phyloP scores from a whole-genome alignment of 139 green algal species.

The Volvox reticuliferus region DNA sequence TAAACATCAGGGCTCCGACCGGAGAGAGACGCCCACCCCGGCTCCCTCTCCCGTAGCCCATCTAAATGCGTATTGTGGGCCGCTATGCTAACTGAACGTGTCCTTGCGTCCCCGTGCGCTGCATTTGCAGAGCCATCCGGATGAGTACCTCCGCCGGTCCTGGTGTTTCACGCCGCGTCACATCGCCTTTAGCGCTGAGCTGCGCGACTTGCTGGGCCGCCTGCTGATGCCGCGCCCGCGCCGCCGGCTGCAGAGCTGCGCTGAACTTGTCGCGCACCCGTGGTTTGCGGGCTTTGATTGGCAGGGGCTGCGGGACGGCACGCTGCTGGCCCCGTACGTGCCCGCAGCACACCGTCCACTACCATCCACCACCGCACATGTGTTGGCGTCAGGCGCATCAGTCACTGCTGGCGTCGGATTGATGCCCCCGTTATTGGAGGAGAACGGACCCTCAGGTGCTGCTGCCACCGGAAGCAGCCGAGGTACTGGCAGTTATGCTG shows the following conservation, averaged over 20 bases:
- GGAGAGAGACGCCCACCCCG: no score
- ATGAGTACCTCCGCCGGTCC: conserved; percentile 13
- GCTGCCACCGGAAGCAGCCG: not conserved
- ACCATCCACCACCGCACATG: not conserved
- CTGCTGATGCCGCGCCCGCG: conserved; percentile 17
- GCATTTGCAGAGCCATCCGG: conserved; percentile 14
- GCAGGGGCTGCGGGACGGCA: conserved; percentile 36
- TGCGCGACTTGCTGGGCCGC: conserved; percentile 29
- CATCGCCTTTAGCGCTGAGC: not conserved
- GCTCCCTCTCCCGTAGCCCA: no score
- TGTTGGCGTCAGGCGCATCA: not conserved
- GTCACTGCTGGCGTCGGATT: not conserved
- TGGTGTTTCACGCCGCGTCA: not conserved
- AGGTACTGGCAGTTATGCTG: not conserved
- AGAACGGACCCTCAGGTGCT: not conserved
- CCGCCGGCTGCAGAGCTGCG: conserved; percentile 26
- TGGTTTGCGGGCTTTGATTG: conserved; percentile 48
- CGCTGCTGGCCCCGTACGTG: conserved; percentile 31
- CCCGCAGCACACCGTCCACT: not conserved
- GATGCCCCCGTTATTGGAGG: conserved; percentile 29
- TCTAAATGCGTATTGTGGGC: no score
- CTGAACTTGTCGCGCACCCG: not conserved
- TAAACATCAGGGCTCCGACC: not conserved
- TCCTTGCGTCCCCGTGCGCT: not conserved
- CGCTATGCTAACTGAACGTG: not conserved